These are phyloP conservation scores for Coffea canephora DNA, from an alignment of 257 asterid genomes.

Conservation along the genomic window DNA sequence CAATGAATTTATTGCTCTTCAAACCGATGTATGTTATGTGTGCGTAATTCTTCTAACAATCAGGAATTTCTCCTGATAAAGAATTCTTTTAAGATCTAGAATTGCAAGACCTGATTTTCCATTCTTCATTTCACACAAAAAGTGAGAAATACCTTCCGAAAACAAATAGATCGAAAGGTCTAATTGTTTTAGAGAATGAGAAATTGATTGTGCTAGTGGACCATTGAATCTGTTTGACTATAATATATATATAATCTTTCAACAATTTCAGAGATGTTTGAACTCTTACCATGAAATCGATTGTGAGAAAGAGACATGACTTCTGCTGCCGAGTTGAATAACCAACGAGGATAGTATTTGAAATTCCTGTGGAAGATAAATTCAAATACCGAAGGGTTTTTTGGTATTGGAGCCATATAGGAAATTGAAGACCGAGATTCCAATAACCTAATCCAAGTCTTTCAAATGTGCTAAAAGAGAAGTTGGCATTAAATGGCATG, in stretches of 20 bases:
- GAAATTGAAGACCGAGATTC: slow-evolving; percentile 23
- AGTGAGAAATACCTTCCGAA: slow-evolving; percentile 14
- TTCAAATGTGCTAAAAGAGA: not conserved
- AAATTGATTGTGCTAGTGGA: not conserved
- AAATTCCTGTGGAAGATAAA: slow-evolving; percentile 28
- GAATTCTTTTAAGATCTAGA: slow-evolving; percentile 29
- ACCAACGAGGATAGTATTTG: slow-evolving; percentile 27
- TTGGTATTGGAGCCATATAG: slow-evolving; percentile 27
- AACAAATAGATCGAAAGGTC: slow-evolving; percentile 34
- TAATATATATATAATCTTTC: too few relatives aligned
- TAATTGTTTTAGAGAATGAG: not conserved
- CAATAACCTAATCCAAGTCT: not conserved
- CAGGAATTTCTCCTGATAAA: slow-evolving; percentile 27
- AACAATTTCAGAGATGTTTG: too few relatives aligned
- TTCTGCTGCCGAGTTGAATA: slow-evolving; percentile 21
- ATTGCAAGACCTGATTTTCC: not conserved
- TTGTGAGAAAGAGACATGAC: slow-evolving; percentile 11
- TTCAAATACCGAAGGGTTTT: not conserved
- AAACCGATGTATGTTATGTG: not conserved
- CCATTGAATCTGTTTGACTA: too few relatives aligned
- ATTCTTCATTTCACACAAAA: slow-evolving; percentile 18
- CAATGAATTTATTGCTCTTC: too few relatives aligned
- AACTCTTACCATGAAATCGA: too few relatives aligned
- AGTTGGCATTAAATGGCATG: too few relatives aligned
- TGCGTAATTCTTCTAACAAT: slow-evolving; percentile 27